Evolutionary conservation across 2,329 filamentous ascomycete genomes (phyloP), one percentile per base, ranked within the genome.

Genomic region (Ilyonectria destructans): DNA sequence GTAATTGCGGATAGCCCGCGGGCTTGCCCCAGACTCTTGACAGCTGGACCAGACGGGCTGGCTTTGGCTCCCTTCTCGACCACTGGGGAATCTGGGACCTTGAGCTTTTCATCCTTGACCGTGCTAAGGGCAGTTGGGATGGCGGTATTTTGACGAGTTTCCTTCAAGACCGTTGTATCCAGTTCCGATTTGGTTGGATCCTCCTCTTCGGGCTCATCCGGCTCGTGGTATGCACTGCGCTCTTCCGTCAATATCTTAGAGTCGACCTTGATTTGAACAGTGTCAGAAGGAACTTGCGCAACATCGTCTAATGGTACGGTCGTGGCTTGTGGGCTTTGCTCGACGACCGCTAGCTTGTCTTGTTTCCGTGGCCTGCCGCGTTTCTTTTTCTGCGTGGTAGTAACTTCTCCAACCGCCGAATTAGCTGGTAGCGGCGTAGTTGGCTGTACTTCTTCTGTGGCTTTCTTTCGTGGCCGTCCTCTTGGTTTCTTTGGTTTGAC

Each of bases 311-410:
- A 31, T n/a, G 45, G 26, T 37, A 9, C 35, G 29, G 57, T 52
- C 9, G 51, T 21, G 15, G 17, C 33, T 15, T 68, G 52, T 6
- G 60, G 63, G 15, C 49, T 70, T 9, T 72, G 45, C 10, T 69
- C 64, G 6, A 45, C 29, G 21, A 58, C 35, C 43, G 64, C 15
- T 56, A 45, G 61, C 48, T 75, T 75, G 26, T 77, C 77, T 2
- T 74, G 69, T 63, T 85, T 86, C 65, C 78, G 82, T 17, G 84
- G 84, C 21, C 84, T 79, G 4, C 85, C 85, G 57, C 84, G 78
- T 66, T 80, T 83, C 73, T 80, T 83, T 62, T 79, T 82, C 59
- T 69, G 48, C 46, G 68, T 72, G 37, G 56, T 55, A 29, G 40
- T 48, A 17, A 45, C 40, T 40, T 71, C 70, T 35, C 45, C 62